These are phyloP conservation scores for Gelatoporia subvermispora DNA, from an alignment of 768 basidiomycete species.

Conservation along the genomic window DNA sequence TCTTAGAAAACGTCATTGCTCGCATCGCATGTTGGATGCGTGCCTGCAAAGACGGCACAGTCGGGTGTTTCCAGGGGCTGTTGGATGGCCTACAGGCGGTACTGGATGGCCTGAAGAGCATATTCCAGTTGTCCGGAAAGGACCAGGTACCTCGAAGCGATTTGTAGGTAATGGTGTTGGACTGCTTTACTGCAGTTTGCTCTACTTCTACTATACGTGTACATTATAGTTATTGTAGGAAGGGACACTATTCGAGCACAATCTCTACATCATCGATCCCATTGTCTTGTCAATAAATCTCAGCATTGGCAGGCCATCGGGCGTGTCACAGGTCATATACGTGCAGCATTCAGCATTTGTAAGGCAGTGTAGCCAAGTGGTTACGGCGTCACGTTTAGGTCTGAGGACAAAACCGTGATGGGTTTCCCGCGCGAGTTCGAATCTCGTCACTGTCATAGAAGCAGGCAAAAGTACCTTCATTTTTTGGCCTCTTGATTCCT, in stretches of 20 bases:
- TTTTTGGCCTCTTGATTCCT: not conserved
- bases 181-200: too few species aligned
- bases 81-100: conserved; percentile 16
- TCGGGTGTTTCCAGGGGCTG: conserved; percentile 23
- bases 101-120: conserved; percentile 7
- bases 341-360: too few species aligned
- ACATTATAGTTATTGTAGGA: too few species aligned
- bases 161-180: conserved; percentile 2
- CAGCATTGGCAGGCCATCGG: too few species aligned
- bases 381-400: conserved; percentile 59
- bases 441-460: conserved; percentile 50
- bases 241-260: too few species aligned
- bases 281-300: too few species aligned
- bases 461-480: not conserved
- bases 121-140: conserved; percentile 26
- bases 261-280: too few species aligned
- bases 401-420: conserved; percentile 41
- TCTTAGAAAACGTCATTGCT: conserved; percentile 16
- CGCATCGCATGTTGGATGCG: conserved; percentile 21
- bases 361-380: conserved; percentile 55
- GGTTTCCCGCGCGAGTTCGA: conserved; percentile 57
- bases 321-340: too few species aligned
- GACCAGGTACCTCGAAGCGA: conserved; percentile 20
- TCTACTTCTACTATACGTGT: too few species aligned
- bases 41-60: conserved; percentile 28